A percentile compares a stretch with the other conserved stretches of the same genome.
phyloP scores from a whole-genome alignment of 2,329 filamentous ascomycete genomes.

The Exserohilum turcica region DNA sequence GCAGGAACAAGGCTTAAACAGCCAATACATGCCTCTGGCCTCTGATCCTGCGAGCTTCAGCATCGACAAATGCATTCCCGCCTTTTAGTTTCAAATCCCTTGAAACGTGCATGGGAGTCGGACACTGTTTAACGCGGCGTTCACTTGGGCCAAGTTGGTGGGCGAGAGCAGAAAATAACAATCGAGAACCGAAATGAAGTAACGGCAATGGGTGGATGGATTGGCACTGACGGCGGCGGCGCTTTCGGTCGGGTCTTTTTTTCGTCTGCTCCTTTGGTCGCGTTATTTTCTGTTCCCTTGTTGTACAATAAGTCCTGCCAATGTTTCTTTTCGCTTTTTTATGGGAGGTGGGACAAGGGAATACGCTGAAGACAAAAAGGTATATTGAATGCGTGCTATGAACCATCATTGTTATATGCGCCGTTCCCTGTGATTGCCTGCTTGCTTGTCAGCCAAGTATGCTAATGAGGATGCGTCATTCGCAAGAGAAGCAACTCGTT shows the following conservation, averaged over 20 bases:
- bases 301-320: slow-evolving; percentile 6
- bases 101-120: not conserved
- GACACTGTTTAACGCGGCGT: not conserved
- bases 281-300: not conserved
- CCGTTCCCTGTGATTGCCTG: not conserved
- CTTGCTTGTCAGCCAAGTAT: no score
- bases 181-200: not conserved
- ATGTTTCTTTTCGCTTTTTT: not conserved
- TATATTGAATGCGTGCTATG: slow-evolving; percentile 1
- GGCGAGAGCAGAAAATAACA: not conserved
- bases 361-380: not conserved
- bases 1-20: slow-evolving; percentile 45
- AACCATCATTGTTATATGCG: not conserved
- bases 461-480: no score
- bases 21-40: not conserved
- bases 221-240: slow-evolving; percentile 4
- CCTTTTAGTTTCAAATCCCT: not conserved
- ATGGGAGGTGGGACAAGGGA: not conserved
- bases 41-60: not conserved
- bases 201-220: slow-evolving; percentile 6
- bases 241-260: slow-evolving; percentile 5
- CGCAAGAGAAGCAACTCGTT: not conserved
- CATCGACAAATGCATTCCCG: not conserved
- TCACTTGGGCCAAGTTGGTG: not conserved
- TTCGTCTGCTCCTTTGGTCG: not conserved